Conservation (phyloP, 768 basidiomycete genomes). For the Psilocybe tampanensis region DNA sequence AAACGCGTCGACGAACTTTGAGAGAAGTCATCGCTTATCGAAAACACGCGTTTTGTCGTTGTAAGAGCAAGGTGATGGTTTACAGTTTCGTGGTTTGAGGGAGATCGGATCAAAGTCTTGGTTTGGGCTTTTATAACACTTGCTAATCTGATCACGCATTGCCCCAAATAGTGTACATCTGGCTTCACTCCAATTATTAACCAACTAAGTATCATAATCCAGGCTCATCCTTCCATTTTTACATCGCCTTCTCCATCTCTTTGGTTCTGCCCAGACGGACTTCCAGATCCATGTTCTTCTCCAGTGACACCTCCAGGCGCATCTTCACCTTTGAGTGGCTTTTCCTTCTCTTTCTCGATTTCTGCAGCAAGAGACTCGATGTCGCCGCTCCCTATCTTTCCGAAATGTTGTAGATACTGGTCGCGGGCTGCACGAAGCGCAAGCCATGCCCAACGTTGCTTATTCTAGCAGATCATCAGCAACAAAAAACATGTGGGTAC, state of each 20-base stretch:
- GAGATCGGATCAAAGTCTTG: conserved; percentile 25
- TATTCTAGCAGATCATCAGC: conserved; percentile 50
- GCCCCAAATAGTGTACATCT: not conserved
- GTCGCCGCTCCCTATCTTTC: conserved; percentile 82
- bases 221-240: conserved; percentile 46
- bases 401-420: conserved; percentile 72
- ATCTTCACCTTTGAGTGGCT: conserved; percentile 40
- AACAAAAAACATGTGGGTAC: not conserved
- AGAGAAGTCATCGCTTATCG: conserved; percentile 31
- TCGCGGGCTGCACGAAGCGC: conserved; percentile 78
- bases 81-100: not conserved
- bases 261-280: conserved; percentile 21
- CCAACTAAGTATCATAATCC: not conserved
- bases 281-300: conserved; percentile 38
- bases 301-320: conserved; percentile 25
- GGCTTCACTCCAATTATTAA: not conserved
- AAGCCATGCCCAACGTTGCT: conserved; percentile 79
- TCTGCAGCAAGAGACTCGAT: conserved; percentile 53
- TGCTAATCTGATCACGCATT: conserved; percentile 23
- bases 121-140: conserved; percentile 10
- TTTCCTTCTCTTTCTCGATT: conserved; percentile 52
- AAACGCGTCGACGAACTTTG: conserved; percentile 43
- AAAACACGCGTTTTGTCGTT: not conserved
- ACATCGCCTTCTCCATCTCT: conserved; percentile 47
- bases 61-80: not conserved